phyloP scores from a whole-genome alignment of 345 rosid species.

The Microcos paniculata region DNA sequence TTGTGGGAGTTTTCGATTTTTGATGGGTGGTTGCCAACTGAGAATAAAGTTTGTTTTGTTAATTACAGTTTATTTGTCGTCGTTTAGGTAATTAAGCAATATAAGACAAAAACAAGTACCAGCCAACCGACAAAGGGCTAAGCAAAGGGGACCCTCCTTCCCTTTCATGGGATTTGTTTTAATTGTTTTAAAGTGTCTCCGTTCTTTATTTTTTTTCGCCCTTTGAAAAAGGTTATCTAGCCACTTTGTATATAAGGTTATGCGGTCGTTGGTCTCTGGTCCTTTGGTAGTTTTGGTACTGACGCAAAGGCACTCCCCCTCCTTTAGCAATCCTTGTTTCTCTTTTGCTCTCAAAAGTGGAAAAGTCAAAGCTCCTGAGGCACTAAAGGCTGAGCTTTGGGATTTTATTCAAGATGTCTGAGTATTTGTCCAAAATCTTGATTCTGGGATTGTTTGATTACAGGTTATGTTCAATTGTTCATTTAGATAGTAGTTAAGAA shows the following conservation, averaged over 20 bases:
- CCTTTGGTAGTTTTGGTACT: neutral
- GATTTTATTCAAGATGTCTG: neutral
- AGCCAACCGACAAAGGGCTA: conserved; percentile 9
- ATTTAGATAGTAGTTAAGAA: neutral
- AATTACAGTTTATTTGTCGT: conserved; percentile 5
- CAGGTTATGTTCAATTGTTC: neutral
- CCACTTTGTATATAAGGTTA: neutral
- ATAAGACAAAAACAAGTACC: conserved; percentile 2
- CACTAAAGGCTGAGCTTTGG: neutral
- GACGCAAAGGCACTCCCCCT: neutral
- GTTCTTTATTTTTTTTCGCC: neutral
- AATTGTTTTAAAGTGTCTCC: neutral
- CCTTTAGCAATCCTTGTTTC: neutral
- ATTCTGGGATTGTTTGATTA: neutral
- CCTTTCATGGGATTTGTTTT: neutral
- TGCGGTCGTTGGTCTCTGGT: neutral
- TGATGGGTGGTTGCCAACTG: neutral
- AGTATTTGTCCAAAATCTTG: neutral
- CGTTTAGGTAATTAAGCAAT: conserved; percentile 13
- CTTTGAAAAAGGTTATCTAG: neutral
- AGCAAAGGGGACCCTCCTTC: neutral
- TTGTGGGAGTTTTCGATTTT: neutral
- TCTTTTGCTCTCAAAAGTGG: neutral
- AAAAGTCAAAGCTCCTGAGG: neutral
- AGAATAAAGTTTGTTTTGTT: too few species aligned